These are phyloP conservation scores for Oryza longistaminata DNA, from an alignment of 176 grass and related monocot species.

Conservation along the genomic window DNA sequence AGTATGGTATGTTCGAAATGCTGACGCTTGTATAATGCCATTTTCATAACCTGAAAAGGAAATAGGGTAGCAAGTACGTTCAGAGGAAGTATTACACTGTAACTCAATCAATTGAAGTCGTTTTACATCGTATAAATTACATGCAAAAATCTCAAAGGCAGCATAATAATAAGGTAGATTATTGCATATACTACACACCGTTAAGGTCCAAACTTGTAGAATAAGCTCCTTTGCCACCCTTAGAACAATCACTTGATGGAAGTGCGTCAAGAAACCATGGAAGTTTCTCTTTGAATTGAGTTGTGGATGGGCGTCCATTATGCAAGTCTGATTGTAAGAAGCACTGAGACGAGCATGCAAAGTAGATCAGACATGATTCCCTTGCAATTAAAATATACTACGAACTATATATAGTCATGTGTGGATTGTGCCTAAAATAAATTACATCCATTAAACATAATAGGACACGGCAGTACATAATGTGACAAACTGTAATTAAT, in stretches of 20 bases:
- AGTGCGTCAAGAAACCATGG: conserved; percentile 99
- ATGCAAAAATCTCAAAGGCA: conserved; percentile 22
- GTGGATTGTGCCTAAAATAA: conserved; percentile 17
- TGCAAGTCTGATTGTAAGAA: conserved; percentile 79
- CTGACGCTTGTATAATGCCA: conserved; percentile 75
- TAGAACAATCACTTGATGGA: conserved; percentile 93
- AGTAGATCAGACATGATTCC: conserved; percentile 36
- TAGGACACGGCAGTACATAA: not conserved
- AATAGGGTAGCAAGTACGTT: not conserved
- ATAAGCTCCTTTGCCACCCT: conserved; percentile 98
- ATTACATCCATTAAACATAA: conserved; percentile 19
- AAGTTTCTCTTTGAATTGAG: conserved; percentile 84
- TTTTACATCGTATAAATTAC: conserved; percentile 5
- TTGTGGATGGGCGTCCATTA: conserved; percentile 77
- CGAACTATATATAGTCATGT: not conserved
- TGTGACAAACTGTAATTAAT: conserved; percentile 17
- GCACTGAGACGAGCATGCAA: conserved; percentile 59
- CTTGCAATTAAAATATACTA: conserved; percentile 8
- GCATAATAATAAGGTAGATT: conserved; percentile 18
- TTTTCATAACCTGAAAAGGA: conserved; percentile 72
- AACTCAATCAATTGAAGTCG: not conserved
- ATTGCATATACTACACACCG: conserved; percentile 54
- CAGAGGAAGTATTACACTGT: not conserved
- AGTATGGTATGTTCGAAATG: conserved; percentile 95
- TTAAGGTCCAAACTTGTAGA: conserved; percentile 84